Evolutionary conservation across 2,329 filamentous ascomycete genomes (phyloP).

Genomic region (Grosmannia clavigera): DNA sequence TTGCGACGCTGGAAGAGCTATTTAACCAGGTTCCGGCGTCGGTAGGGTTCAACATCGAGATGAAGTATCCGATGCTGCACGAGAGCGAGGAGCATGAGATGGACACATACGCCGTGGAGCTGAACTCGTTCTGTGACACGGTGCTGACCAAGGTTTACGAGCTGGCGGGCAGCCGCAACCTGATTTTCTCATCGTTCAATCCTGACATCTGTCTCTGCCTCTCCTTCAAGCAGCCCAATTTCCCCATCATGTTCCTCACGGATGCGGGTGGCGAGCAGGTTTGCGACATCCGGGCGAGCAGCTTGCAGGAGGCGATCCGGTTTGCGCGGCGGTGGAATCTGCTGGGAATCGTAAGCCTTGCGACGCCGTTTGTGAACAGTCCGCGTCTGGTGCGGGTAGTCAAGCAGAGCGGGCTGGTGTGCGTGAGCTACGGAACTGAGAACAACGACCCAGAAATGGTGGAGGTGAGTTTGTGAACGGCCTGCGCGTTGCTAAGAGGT

Average conservation of each 20-base stretch:
- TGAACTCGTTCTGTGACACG: constrained; percentile 94
- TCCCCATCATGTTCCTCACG: constrained; percentile 87
- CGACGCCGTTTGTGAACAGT: constrained; percentile 77
- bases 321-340: constrained; percentile 94
- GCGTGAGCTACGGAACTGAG: constrained; percentile 80
- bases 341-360: constrained; percentile 79
- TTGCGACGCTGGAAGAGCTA: constrained; percentile 88
- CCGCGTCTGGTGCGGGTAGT: constrained; percentile 83
- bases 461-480: constrained; percentile 45
- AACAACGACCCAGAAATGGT: constrained; percentile 86
- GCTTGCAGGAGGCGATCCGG: constrained; percentile 86
- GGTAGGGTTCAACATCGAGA: constrained; percentile 95
- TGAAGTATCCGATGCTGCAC: constrained; percentile 94
- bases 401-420: constrained; percentile 87
- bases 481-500: neutral
- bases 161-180: constrained; percentile 66
- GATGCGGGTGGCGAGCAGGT: constrained; percentile 74
- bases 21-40: constrained; percentile 71
- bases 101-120: constrained; percentile 89
- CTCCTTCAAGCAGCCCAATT: constrained; percentile 94
- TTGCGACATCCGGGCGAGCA: constrained; percentile 80
- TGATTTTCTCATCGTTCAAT: constrained; percentile 96
- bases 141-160: constrained; percentile 86
- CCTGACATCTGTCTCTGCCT: constrained; percentile 90
- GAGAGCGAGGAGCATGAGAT: constrained; percentile 93